Evolutionary conservation across 2,329 filamentous ascomycete species (phyloP).

Genomic region (Ceratocystis huliohia): DNA sequence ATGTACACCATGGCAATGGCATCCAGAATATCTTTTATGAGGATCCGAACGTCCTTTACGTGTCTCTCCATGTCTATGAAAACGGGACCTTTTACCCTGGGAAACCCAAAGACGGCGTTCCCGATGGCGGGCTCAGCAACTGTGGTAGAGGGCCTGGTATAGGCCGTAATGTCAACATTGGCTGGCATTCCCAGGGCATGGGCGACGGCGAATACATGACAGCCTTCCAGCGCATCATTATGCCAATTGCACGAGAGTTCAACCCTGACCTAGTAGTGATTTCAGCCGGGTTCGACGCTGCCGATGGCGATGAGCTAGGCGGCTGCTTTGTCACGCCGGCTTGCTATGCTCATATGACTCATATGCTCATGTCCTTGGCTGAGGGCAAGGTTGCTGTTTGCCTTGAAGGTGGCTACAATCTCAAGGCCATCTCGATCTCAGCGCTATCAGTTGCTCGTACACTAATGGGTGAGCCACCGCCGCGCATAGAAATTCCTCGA

Average conservation of each 20-base stretch:
- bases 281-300: slow-evolving; percentile 90
- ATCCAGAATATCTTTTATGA: slow-evolving; percentile 94
- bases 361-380: slow-evolving; percentile 95
- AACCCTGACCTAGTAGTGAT: slow-evolving; percentile 90
- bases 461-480: slow-evolving; percentile 87
- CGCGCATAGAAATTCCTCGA: slow-evolving; percentile 42
- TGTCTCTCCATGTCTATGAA: slow-evolving; percentile 82
- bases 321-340: slow-evolving; percentile 82
- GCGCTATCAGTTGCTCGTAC: slow-evolving; percentile 83
- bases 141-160: slow-evolving; percentile 43
- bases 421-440: slow-evolving; percentile 82
- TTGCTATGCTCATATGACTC: slow-evolving; percentile 97
- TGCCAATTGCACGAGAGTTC: slow-evolving; percentile 92
- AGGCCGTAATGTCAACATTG: slow-evolving; percentile 54
- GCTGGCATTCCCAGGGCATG: slow-evolving; percentile 63
- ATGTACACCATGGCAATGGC: slow-evolving; percentile 72
- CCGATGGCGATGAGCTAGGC: slow-evolving; percentile 81
- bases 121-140: slow-evolving; percentile 49
- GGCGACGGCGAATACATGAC: slow-evolving; percentile 94
- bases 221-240: slow-evolving; percentile 88
- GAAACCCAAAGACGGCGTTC: slow-evolving; percentile 44
- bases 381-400: slow-evolving; percentile 83
- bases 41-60: slow-evolving; percentile 88
- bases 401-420: slow-evolving; percentile 90
- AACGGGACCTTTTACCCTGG: slow-evolving; percentile 78